A percentile compares a stretch with the other conserved stretches of the same genome.
These are phyloP conservation scores for Xylariaceae sp. DNA, from an alignment of 2,329 filamentous ascomycete genomes.

Conservation along the genomic window DNA sequence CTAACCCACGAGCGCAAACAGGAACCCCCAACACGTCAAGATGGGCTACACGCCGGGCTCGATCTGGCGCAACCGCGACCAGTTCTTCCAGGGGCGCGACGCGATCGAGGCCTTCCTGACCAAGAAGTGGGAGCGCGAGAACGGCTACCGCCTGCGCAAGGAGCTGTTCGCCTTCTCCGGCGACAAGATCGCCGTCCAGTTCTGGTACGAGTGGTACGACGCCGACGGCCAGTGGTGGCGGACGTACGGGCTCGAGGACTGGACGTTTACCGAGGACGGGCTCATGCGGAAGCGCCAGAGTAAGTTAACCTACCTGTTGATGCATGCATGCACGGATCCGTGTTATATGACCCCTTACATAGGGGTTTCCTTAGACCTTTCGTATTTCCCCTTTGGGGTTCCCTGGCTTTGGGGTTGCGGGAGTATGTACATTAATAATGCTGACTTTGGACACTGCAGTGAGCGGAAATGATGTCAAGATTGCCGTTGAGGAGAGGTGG, in stretches of 20 bases:
- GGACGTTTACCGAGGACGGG: slow-evolving; percentile 72
- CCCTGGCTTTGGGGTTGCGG: no score
- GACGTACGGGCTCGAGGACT: slow-evolving; percentile 83
- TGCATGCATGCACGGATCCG: no score
- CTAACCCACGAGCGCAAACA: slow-evolving; percentile 35
- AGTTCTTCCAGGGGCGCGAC: slow-evolving; percentile 69
- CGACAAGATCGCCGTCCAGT: slow-evolving; percentile 77
- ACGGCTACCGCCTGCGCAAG: slow-evolving; percentile 75
- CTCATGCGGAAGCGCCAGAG: slow-evolving; percentile 73
- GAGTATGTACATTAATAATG: no score
- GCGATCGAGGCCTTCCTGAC: slow-evolving; percentile 70
- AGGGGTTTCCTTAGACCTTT: no score
- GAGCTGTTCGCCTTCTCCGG: slow-evolving; percentile 79
- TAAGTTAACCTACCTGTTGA: slow-evolving; percentile 1
- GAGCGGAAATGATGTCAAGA: slow-evolving; percentile 73
- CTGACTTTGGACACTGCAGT: slow-evolving; percentile 36
- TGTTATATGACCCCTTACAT: no score
- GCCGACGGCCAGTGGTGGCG: slow-evolving; percentile 75
- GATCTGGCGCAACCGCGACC: slow-evolving; percentile 78
- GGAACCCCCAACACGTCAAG: slow-evolving; percentile 66
- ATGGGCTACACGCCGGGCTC: slow-evolving; percentile 75
- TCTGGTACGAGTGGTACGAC: slow-evolving; percentile 86
- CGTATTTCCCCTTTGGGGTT: background rate
- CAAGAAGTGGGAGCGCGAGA: slow-evolving; percentile 74
- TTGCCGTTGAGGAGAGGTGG: slow-evolving; percentile 66